Conservation (phyloP, 2,329 filamentous ascomycete genomes). For the Pyrenophora seminiperda region DNA sequence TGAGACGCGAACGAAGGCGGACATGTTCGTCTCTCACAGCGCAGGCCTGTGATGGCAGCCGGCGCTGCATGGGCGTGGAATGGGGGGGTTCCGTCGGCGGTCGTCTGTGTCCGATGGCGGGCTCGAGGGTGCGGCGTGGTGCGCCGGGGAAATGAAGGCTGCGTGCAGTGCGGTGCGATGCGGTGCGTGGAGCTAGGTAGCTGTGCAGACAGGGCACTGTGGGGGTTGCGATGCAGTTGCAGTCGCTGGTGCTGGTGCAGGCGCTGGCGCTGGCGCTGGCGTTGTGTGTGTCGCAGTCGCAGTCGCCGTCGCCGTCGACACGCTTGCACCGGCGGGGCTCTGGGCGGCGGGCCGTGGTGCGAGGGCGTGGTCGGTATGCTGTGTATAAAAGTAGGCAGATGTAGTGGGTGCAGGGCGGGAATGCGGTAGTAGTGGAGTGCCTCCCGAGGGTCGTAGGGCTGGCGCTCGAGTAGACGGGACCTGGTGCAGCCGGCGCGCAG, state of each 20-base stretch:
- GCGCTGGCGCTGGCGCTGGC: too few relatives aligned
- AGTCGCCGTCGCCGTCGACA: slow-evolving; percentile 15
- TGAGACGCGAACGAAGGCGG: slow-evolving; percentile 91
- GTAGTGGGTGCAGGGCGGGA: slow-evolving; percentile 15
- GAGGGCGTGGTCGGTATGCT: slow-evolving; percentile 5
- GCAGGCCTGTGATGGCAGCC: slow-evolving; percentile 41
- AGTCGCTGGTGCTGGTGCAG: too few relatives aligned
- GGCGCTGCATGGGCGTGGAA: slow-evolving; percentile 44
- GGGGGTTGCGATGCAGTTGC: slow-evolving; percentile 25
- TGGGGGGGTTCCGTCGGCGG: slow-evolving; percentile 22
- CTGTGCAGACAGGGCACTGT: slow-evolving; percentile 29
- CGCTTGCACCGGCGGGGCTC: slow-evolving; percentile 33
- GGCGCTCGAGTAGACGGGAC: slow-evolving; percentile 7
- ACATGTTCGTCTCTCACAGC: slow-evolving; percentile 49
- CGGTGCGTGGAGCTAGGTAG: slow-evolving; percentile 24
- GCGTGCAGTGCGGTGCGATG: slow-evolving; percentile 13
- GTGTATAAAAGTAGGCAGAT: slow-evolving; percentile 2
- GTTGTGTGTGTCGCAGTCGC: too few relatives aligned
- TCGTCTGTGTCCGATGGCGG: slow-evolving; percentile 11
- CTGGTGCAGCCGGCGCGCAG: neutral
- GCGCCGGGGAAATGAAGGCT: slow-evolving; percentile 13
- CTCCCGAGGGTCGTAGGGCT: slow-evolving; percentile 19
- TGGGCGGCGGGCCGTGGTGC: slow-evolving; percentile 15
- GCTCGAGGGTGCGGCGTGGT: slow-evolving; percentile 9
- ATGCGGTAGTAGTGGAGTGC: slow-evolving; percentile 14